phyloP scores from a whole-genome alignment of 768 basidiomycete species.

The Pleurotus cornucopiae region DNA sequence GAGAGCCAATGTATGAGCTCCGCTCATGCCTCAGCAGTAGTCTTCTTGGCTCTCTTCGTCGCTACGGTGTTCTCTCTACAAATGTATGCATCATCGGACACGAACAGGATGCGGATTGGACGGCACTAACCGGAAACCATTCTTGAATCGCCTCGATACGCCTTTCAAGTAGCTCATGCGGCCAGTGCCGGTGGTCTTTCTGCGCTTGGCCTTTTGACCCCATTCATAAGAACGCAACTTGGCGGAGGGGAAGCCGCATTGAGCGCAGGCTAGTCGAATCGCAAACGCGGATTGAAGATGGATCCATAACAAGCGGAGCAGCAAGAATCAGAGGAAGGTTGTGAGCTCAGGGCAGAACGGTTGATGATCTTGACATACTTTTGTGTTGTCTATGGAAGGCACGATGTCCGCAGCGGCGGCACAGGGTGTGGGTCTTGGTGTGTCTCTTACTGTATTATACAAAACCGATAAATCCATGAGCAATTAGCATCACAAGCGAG shows the following conservation, averaged over 20 bases:
- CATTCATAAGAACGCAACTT: conserved; percentile 96
- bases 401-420: conserved; percentile 93
- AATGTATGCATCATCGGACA: background rate
- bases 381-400: conserved; percentile 99
- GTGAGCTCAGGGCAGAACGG: background rate
- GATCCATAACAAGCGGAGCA: background rate
- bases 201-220: conserved; percentile 98
- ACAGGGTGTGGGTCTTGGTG: conserved; percentile 95
- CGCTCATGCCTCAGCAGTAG: conserved; percentile 39
- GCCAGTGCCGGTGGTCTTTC: conserved; percentile 99
- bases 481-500: background rate
- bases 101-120: background rate
- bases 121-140: conserved; percentile 77
- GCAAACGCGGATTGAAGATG: background rate
- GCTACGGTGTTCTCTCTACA: conserved; percentile 85
- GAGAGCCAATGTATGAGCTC: background rate
- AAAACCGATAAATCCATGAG: conserved; percentile 8
- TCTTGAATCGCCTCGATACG: conserved; percentile 96
- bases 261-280: conserved; percentile 68
- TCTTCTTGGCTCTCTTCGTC: conserved; percentile 74
- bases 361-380: conserved; percentile 48
- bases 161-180: conserved; percentile 91
- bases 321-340: background rate
- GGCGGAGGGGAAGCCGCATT: conserved; percentile 95
- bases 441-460: conserved; percentile 76